Evolutionary conservation across 805 yeast genomes (phyloP), one percentile per base, ranked within the genome.

Genomic region (Hanseniaspora thailandica): DNA sequence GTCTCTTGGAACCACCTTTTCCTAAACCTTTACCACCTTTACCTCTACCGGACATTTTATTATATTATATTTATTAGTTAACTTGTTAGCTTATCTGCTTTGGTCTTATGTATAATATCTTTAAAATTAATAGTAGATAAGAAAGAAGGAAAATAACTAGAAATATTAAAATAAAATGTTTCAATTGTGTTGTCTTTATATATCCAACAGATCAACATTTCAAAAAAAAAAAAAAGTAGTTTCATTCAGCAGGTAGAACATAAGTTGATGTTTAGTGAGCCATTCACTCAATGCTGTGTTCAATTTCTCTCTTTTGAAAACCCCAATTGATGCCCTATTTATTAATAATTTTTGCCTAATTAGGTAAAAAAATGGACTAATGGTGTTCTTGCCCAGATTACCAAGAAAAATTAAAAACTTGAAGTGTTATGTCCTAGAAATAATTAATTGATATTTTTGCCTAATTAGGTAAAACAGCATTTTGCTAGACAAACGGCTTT

Each of bases 1-100:
- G 97, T 76, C 97, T 87, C 82, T 89, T 89, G 68, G 97, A 97
- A 78, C 97, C 97, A 77, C 97, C 97, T 78, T 90, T 90, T 71
- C 97, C 97, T 67, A 90, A 81, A 77, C 97, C 97, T 85, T 90
- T 90, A 71, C 97, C 97, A 71, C 97, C 97, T 86, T 90, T 90
- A 70, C 97, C 97, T 81, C 97, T 89, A 73, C 97, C 96, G 73
- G 96, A 86, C 96, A 88, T 87, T 69, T 61, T 77, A 35, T 35
- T 26, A 36, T 54, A 33, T 47, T 52, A 45, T 45, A 47, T 55
- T 41, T 33, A 45, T 25, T 28, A 55, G 28, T 47, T 43, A 36
- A 36, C 44, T 34, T 54, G 26, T 54, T 43, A 47, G 53, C 44
- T 48, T 47, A 47, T 54, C 49, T 45, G 49, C 49, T 51, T 34